These are phyloP conservation scores for Rhodamnia rubescens DNA, from an alignment of 345 rosid genomes.

Conservation along the genomic window DNA sequence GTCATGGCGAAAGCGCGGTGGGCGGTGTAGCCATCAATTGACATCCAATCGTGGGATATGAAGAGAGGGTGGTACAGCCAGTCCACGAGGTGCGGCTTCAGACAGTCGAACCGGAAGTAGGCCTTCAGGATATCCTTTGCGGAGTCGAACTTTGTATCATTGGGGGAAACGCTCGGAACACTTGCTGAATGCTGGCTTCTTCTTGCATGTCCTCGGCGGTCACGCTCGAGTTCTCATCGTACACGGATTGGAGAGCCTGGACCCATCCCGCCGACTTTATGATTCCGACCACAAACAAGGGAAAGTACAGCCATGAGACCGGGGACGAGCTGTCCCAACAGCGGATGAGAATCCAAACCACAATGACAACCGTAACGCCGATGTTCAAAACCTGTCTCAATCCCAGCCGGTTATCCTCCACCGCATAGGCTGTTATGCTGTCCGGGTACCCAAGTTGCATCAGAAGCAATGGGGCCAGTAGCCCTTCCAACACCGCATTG, in stretches of 20 bases:
- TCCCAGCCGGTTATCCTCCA: conserved; percentile 11
- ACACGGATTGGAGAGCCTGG: background rate
- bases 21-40: background rate
- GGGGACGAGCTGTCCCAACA: conserved; percentile 3
- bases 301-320: background rate
- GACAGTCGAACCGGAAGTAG: background rate
- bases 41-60: background rate
- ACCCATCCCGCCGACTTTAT: background rate
- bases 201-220: background rate
- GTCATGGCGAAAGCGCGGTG: background rate
- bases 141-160: background rate
- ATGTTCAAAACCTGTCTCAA: background rate
- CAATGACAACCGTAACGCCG: background rate
- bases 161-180: no score
- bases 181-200: background rate
- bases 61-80: background rate
- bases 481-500: background rate
- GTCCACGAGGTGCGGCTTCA: background rate
- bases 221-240: no score
- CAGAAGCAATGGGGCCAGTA: conserved; percentile 12
- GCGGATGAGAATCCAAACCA: background rate
- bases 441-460: conserved; percentile 8
- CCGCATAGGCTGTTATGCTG: conserved; percentile 7
- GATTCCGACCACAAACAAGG: conserved; percentile 1
- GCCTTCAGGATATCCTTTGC: background rate